Evolutionary conservation across 192 early-diverging fungal genomes (phyloP).

Genomic region (Phlyctochytrium planicorne): DNA sequence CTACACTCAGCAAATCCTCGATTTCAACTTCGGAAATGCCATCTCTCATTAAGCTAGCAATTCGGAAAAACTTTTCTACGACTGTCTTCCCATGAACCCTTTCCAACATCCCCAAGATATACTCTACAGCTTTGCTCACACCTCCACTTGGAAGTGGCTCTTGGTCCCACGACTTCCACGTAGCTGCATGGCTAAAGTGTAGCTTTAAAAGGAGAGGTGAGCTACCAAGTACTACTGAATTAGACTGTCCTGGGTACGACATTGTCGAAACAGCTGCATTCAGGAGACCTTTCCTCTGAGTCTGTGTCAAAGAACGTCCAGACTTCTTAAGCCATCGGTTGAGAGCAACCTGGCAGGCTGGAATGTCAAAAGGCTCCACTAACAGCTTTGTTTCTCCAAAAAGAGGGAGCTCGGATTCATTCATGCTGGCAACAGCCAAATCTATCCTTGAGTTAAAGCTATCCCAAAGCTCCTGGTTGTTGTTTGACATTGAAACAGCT

Average conservation of each 20-base stretch:
- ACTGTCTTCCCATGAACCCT: slow-evolving; percentile 14
- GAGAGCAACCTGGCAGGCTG: slow-evolving; percentile 14
- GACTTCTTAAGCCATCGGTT: slow-evolving; percentile 14
- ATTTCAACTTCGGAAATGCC: slow-evolving; percentile 22
- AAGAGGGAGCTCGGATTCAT: slow-evolving; percentile 6
- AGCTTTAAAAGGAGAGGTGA: not conserved
- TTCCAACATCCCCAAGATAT: not conserved
- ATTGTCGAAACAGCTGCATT: slow-evolving; percentile 15
- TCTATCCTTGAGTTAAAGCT: not conserved
- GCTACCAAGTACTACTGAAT: not conserved
- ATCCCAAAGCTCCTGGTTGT: slow-evolving; percentile 1
- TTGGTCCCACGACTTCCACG: not conserved
- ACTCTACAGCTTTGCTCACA: not conserved
- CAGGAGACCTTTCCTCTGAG: slow-evolving; percentile 10
- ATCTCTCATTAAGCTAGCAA: slow-evolving; percentile 10
- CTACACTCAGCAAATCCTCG: slow-evolving; percentile 30
- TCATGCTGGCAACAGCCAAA: not conserved
- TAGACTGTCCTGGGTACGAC: not conserved
- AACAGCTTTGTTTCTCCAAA: slow-evolving; percentile 8
- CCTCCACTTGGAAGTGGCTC: not conserved
- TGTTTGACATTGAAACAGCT: slow-evolving; percentile 8
- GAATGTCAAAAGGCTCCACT: slow-evolving; percentile 13
- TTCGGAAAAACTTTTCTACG: slow-evolving; percentile 3
- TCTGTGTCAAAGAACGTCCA: slow-evolving; percentile 1
- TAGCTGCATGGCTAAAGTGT: not conserved